phyloP scores from a whole-genome alignment of 2,329 filamentous ascomycete species.

The Arachnopeziza araneosa region DNA sequence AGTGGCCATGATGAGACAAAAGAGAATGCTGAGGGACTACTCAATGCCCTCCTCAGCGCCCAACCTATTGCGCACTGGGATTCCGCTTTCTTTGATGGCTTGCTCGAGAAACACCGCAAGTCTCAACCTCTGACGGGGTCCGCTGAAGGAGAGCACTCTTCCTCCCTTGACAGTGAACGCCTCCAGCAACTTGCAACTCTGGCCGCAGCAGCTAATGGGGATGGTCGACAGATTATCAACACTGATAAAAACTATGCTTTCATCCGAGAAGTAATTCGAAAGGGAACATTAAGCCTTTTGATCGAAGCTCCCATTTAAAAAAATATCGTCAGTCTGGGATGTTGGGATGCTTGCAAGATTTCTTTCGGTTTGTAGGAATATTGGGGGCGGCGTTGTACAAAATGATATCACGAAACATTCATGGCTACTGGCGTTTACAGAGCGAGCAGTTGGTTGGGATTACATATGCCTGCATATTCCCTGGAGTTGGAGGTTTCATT shows the following conservation, averaged over 20 bases:
- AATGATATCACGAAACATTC: background rate
- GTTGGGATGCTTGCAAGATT: background rate
- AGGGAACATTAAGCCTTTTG: background rate
- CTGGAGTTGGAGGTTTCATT: background rate
- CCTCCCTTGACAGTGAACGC: background rate
- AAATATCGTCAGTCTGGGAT: background rate
- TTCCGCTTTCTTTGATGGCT: background rate
- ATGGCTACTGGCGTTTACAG: no score
- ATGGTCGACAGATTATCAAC: background rate
- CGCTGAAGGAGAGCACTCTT: background rate
- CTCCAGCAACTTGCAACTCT: background rate
- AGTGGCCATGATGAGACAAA: background rate
- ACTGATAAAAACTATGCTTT: background rate
- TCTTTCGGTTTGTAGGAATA: background rate
- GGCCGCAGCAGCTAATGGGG: background rate
- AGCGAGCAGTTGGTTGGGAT: no score
- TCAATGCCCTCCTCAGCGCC: background rate
- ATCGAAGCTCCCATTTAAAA: background rate
- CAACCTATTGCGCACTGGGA: background rate
- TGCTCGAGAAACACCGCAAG: background rate
- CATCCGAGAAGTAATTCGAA: background rate
- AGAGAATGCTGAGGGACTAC: background rate
- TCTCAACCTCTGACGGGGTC: background rate
- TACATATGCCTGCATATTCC: background rate
- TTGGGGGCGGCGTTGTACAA: background rate